phyloP scores from a whole-genome alignment of 495 filamentous ascomycete genomes.

The Penicillium cataractarum region DNA sequence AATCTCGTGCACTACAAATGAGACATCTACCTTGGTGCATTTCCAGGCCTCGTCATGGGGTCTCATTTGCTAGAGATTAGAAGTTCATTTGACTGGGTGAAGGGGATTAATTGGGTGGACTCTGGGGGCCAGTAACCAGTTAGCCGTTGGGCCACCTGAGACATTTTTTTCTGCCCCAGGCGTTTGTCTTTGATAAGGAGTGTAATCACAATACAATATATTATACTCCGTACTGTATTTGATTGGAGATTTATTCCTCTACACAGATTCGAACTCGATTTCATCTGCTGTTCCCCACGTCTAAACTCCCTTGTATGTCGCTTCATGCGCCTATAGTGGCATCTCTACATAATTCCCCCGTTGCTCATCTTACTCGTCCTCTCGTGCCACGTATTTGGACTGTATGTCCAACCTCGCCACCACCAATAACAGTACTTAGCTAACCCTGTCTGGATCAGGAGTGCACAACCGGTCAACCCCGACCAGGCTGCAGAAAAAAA shows the following conservation, averaged over 20 bases:
- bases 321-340: neutral
- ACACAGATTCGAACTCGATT: too few relatives aligned
- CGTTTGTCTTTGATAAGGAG: slow-evolving; percentile 1
- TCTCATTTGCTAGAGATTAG: slow-evolving; percentile 9
- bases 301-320: neutral
- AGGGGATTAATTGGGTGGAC: neutral
- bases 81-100: slow-evolving; percentile 1
- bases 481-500: neutral
- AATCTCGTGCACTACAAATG: neutral
- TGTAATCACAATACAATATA: neutral
- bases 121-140: neutral
- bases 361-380: neutral
- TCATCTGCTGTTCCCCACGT: neutral
- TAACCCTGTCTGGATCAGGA: slow-evolving; percentile 10
- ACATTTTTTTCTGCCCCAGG: slow-evolving; percentile 11
- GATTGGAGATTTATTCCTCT: too few relatives aligned
- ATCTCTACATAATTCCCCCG: neutral
- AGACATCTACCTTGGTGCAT: neutral
- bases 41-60: slow-evolving; percentile 2
- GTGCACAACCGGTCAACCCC: neutral
- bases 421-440: neutral
- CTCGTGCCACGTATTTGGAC: neutral
- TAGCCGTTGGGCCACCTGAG: slow-evolving; percentile 9
- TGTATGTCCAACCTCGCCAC: neutral
- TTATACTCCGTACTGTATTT: neutral